Evolutionary conservation across 331 rosid species (phyloP), one percentile per base, ranked within the genome.

Genomic region (Arachis monticola): DNA sequence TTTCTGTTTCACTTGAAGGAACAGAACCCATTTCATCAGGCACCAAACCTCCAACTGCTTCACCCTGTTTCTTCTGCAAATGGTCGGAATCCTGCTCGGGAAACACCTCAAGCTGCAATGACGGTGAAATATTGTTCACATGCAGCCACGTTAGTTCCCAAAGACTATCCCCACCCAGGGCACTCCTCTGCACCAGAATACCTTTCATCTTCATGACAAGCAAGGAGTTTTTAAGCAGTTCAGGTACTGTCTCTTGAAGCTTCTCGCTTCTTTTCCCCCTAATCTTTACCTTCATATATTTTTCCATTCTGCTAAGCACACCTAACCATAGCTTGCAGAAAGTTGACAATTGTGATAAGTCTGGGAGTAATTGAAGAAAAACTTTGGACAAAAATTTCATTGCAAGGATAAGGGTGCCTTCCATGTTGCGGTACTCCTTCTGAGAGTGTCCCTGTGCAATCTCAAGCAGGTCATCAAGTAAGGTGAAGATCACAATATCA

Each of bases 131-230:
- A 82, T 85, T 92, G 72, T 90, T 92, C 69, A 90, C 97, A 60
- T 95, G 96, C 55, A 92, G 85, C 99, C 99, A 95, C 56, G 99
- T 95, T 82, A 92, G 79, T 80, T 95, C 97, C 97, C 99, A 95
- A 78, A 95, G 80, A 86, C 99, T 92, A 77, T 92, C 97, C 48
- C 97, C 99, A 30, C 97, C 99, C 75, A 90, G 63, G 40, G 99
- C 90, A 77, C 91, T 87, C 81, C 96, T 95, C 74, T 90, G 93
- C 44, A 76, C 85, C 65, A 95, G 93, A 59, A 92, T 85, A 73
- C 97, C 97, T 59, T 70, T 87, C 59, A 78, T 84, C 80, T 92
- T 92, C 99, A 95, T 92, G 22, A 84, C 90, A 74, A 88, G 85
- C 87, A 95, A 81, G 72, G 85, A 86, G 82, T 83, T 88, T 81